Evolutionary conservation across 306 rosid genomes (phyloP), one percentile per base, ranked within the genome.

Genomic region (Rosa chinensis): DNA sequence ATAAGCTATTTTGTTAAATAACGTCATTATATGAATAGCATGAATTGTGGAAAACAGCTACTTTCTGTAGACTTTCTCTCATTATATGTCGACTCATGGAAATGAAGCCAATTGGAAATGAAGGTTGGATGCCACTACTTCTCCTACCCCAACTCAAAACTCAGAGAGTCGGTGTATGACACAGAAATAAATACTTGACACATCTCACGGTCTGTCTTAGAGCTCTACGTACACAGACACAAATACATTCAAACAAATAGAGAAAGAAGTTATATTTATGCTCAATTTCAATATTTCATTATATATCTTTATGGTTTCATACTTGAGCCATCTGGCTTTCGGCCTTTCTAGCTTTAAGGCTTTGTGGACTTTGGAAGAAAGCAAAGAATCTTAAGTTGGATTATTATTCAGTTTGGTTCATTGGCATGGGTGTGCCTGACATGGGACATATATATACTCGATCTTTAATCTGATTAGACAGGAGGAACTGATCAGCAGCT

Each of bases 61-160:
- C 59, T 17, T 53, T 53, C 59, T 58, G 14, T 10, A n/a, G 32
- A 21, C 62, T 55, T n/a, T 55, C 25, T 55, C 11, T 55, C 62
- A 8, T 55, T 55, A 6, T 55, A n/a, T 32, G 21, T 64, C 70
- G 70, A 16, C n/a, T 32, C 20, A 28, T 25, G 28, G 28, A 25
- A 25, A n/a, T n/a, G n/a, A n/a, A 64, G 35, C 45, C 0, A 37
- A 35, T 32, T 64, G 70, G 21, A 35, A 64, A 64, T 37, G n/a
- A 16, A 64, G 45, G 70, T 64, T 64, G 70, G 70, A 64, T 64
- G 23, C 44, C 45, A 64, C 70, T 64, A 35, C 70, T 64, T 14
- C 68, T 62, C 68, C 45, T 64, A 35, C 70, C 43, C 45, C 44
- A 64, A 35, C 70, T 64, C 70, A 64, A 64, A 35, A 32, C 70